phyloP scores from a whole-genome alignment of 345 rosid genomes.

The Draba incana region DNA sequence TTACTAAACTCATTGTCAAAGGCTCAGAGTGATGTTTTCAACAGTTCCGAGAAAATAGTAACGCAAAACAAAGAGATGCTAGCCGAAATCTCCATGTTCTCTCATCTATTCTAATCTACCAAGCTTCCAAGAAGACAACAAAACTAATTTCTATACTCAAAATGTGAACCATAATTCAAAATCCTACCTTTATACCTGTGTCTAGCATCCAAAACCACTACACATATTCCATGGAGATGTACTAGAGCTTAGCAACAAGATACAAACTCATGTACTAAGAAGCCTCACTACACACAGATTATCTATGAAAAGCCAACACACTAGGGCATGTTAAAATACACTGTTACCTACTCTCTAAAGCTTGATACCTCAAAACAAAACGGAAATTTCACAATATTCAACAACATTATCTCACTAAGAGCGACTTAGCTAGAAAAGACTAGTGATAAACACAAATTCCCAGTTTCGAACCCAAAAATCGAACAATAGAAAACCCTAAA shows the following conservation, averaged over 20 bases:
- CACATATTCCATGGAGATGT: background rate
- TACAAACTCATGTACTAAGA: slow-evolving; percentile 1
- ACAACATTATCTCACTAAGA: slow-evolving; percentile 23
- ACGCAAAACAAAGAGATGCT: background rate
- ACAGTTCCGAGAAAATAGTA: slow-evolving; percentile 2
- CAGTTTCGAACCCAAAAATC: background rate
- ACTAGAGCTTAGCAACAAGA: slow-evolving; percentile 5
- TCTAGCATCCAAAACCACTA: slow-evolving; percentile 2
- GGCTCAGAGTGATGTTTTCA: background rate
- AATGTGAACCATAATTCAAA: background rate
- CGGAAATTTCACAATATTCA: background rate
- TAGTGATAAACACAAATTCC: background rate
- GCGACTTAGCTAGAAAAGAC: background rate
- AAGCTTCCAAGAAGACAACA: slow-evolving; percentile 18
- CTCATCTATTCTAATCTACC: slow-evolving; percentile 14
- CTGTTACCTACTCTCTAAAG: too few relatives aligned
- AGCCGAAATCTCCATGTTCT: background rate
- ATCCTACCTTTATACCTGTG: background rate
- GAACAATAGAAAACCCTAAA: slow-evolving; percentile 11
- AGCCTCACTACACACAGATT: slow-evolving; percentile 3
- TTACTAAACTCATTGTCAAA: background rate
- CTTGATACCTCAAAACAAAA: too few relatives aligned
- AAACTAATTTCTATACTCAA: slow-evolving; percentile 2
- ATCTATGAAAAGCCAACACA: background rate
- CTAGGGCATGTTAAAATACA: too few relatives aligned